Base-by-base conservation (phyloP, 768 basidiomycete genomes). In the Russula brevipes region DNA sequence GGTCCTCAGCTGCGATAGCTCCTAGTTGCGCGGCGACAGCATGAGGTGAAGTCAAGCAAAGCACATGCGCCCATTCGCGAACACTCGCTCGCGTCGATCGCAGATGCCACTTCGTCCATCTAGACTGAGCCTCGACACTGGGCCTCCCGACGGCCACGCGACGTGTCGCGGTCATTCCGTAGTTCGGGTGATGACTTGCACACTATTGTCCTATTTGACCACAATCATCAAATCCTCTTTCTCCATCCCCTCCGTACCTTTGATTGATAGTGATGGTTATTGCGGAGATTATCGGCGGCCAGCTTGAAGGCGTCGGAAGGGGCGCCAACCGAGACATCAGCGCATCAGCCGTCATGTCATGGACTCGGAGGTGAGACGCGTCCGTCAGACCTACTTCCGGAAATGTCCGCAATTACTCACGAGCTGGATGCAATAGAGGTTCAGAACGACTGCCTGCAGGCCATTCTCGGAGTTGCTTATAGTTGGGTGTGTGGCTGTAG, bases 1-100 rank as follows among this genome's bases (percentile, higher is more conserved):
- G 41, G 33, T 64, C 59, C n/a, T n/a, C n/a, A n/a, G n/a, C 47
- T 59, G 36, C 41, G 58, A 36, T 58, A n/a, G 19, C 59, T 64
- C 46, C 31, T 59, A 3, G 39, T 49, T 24, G 3, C 45, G 19
- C 45, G 47, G 11, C 49, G 10, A 8, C 24, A 24, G 24, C 19
- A 38, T 11, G 11, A 38, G 35, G 30, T 3, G 44, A 36, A 36
- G 39, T 14, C n/a, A 30, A 17, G 31, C 51, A 46, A 42, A 31
- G 19, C 45, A 14, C 36, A 10, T 5, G 12, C 19, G 11, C 31
- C 49, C 38, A 59, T 39, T 8, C 58, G 63, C 33, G 39, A 59
- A 2, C 46, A 59, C 44, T 55, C 58, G 30, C 58, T 64, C 17
- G 16, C 44, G 24, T 59, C 58, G 4, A 64, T 64, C 1, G 58